phyloP scores from a whole-genome alignment of 495 filamentous ascomycete genomes.

The Xylaria castorea region DNA sequence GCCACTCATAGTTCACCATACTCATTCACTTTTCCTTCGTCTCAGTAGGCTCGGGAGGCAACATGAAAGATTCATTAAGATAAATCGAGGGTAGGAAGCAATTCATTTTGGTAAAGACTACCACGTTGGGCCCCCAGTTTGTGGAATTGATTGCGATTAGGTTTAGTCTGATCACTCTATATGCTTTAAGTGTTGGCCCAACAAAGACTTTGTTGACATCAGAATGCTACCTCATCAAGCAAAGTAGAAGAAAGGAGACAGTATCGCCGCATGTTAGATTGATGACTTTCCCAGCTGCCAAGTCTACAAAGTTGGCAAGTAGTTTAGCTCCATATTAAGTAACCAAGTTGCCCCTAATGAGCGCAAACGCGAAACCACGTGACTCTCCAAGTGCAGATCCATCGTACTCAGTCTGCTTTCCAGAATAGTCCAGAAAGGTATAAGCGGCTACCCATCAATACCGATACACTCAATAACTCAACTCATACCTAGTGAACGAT shows the following conservation, averaged over 20 bases:
- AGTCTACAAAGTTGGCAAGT: neutral
- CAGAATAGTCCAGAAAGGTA: conserved; percentile 15
- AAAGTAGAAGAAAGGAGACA: no score
- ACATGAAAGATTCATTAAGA: neutral
- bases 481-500: neutral
- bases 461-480: neutral
- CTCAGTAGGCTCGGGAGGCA: neutral
- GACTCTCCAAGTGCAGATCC: conserved; percentile 5
- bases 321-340: neutral
- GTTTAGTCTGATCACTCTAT: neutral
- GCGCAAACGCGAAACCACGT: conserved; percentile 11
- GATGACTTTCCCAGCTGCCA: neutral
- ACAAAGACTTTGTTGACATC: neutral
- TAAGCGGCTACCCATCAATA: neutral
- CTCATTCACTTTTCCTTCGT: neutral
- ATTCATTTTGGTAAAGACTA: neutral
- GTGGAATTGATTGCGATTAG: neutral
- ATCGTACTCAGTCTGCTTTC: conserved; percentile 2
- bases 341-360: neutral
- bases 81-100: neutral
- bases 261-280: neutral
- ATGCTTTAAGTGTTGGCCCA: neutral
- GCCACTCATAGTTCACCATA: neutral
- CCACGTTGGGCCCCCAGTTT: neutral
- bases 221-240: neutral